A percentile compares a stretch with the other conserved stretches of the same genome.
Conservation (phyloP, 352 stramenopile species). For the Aphanomyces cochlioides region DNA sequence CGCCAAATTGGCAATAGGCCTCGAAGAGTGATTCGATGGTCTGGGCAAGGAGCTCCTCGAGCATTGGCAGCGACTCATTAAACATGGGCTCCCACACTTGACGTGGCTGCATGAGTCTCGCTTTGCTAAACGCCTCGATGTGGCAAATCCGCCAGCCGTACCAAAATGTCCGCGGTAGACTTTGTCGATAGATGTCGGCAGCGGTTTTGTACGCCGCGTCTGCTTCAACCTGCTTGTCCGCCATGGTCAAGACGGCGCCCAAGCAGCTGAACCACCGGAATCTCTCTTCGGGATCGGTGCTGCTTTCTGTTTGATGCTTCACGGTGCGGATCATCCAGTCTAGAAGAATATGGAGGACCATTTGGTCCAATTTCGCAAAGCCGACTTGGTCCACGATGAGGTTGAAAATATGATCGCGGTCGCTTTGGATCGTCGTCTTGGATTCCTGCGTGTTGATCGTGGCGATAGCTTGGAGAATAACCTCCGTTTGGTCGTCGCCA, state of each 20-base stretch:
- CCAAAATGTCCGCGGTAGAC: neutral
- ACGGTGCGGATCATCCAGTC: constrained; percentile 4
- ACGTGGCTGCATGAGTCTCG: neutral
- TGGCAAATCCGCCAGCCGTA: neutral
- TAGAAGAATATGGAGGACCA: neutral
- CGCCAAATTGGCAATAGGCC: no score
- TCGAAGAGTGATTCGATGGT: no score
- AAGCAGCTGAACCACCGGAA: neutral
- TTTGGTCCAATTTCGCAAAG: constrained; percentile 7
- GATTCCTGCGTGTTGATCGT: constrained; percentile 1
- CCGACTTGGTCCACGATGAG: neutral
- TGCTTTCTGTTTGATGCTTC: neutral
- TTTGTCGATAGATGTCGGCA: neutral
- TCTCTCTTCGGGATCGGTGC: neutral
- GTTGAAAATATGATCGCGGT: constrained; percentile 6
- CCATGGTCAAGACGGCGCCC: neutral
- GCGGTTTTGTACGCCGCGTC: neutral
- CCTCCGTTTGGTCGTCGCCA: neutral
- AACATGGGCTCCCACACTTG: no score
- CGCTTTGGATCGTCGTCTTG: neutral
- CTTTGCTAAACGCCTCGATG: neutral
- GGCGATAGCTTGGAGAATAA: no score
- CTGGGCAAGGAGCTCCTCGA: no score
- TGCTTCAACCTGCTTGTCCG: neutral
- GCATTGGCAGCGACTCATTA: no score